These are phyloP conservation scores for Meredithiella fracta DNA, from an alignment of 2,329 filamentous ascomycete genomes.

Conservation along the genomic window DNA sequence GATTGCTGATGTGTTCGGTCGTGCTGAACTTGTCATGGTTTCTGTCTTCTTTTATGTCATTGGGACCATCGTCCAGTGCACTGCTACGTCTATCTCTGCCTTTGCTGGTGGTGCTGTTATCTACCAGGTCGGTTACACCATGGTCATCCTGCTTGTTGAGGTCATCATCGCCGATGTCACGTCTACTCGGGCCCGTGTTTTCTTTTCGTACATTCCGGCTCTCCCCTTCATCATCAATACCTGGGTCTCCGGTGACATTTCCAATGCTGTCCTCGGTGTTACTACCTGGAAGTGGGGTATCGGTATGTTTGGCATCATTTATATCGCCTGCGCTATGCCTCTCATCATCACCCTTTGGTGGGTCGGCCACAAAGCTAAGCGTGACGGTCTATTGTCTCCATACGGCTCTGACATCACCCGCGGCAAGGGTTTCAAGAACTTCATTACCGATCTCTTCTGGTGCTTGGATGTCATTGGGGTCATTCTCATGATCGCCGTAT, in stretches of 20 bases:
- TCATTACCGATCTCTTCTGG: conserved; percentile 27
- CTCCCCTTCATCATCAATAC: conserved; percentile 47
- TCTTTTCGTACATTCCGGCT: conserved; percentile 48
- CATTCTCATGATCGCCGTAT: conserved; percentile 29
- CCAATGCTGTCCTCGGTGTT: conserved; percentile 28
- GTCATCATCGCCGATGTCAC: conserved; percentile 49
- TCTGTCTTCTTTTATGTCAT: conserved; percentile 45
- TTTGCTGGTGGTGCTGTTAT: conserved; percentile 43
- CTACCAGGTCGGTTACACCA: conserved; percentile 49
- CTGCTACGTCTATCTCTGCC: conserved; percentile 28
- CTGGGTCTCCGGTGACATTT: conserved; percentile 45
- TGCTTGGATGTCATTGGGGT: conserved; percentile 29
- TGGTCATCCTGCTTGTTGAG: conserved; percentile 43
- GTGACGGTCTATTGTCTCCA: conserved; percentile 28
- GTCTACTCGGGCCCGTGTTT: conserved; percentile 42
- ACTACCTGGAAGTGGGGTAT: conserved; percentile 46
- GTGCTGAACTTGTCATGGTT: conserved; percentile 38
- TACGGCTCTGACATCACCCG: conserved; percentile 21
- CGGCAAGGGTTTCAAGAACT: conserved; percentile 17
- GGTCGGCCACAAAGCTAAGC: conserved; percentile 35
- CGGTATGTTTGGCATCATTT: conserved; percentile 50
- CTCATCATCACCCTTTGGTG: conserved; percentile 35
- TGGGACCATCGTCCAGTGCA: conserved; percentile 41
- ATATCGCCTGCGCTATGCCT: conserved; percentile 39
- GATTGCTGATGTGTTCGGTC: conserved; percentile 47